Evolutionary conservation across 257 asterid species (phyloP).

Genomic region (Solanum rostratum): DNA sequence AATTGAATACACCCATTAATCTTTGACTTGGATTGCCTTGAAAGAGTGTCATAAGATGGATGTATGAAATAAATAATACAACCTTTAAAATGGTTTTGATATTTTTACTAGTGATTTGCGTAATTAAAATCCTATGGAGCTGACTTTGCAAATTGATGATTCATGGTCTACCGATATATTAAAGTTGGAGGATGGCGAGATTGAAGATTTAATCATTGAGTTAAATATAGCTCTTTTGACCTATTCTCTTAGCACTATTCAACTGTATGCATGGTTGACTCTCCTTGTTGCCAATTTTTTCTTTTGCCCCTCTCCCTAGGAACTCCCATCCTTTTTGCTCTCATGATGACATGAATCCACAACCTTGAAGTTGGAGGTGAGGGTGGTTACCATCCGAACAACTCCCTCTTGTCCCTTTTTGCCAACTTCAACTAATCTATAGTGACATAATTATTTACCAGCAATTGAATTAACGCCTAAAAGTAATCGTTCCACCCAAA

Average conservation of each 20-base stretch:
- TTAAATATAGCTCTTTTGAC: neutral
- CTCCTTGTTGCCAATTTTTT: neutral
- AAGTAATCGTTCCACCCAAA: neutral
- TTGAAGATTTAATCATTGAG: neutral
- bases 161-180: neutral
- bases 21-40: neutral
- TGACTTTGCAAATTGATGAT: neutral
- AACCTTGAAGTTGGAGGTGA: neutral
- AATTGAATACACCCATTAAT: neutral
- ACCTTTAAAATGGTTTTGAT: neutral
- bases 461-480: neutral
- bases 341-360: neutral
- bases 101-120: neutral
- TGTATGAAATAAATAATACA: neutral
- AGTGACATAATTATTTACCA: neutral
- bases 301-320: neutral
- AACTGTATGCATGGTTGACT: neutral
- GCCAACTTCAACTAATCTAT: neutral
- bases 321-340: neutral
- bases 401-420: neutral
- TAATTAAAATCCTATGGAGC: neutral
- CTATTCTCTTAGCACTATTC: neutral
- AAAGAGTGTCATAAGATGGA: neutral
- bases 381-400: neutral
- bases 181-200: neutral